Evolutionary conservation across 257 asterid species (phyloP).

Genomic region (Nicotiana benthamiana): DNA sequence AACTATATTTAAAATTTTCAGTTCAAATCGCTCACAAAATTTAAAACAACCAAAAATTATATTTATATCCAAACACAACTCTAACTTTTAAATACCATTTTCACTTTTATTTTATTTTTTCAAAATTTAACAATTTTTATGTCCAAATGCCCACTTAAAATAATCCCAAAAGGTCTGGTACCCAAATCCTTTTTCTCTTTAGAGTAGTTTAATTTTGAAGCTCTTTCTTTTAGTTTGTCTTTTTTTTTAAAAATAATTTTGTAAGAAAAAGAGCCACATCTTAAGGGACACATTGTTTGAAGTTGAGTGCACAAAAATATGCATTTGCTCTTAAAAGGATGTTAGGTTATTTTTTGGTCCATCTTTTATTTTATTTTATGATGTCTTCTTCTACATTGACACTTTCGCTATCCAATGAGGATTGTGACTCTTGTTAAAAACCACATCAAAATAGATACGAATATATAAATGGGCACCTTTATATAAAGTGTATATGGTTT

Average conservation of each 20-base stretch:
- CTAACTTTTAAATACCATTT: too few relatives aligned
- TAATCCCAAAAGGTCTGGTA: not conserved
- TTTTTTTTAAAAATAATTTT: not conserved
- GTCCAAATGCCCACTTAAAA: too few relatives aligned
- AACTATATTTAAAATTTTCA: too few relatives aligned
- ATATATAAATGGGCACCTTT: not conserved
- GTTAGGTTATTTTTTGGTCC: not conserved
- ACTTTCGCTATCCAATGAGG: not conserved
- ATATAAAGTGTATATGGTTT: not conserved
- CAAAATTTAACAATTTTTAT: too few relatives aligned
- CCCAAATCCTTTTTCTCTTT: not conserved
- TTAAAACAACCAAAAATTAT: too few relatives aligned
- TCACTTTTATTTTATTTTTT: too few relatives aligned
- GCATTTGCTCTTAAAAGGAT: not conserved
- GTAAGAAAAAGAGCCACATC: not conserved
- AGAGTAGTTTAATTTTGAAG: not conserved
- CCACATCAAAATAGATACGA: not conserved
- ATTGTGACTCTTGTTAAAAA: not conserved
- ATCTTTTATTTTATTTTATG: not conserved
- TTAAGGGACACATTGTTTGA: not conserved
- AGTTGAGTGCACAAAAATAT: not conserved
- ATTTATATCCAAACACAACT: too few relatives aligned
- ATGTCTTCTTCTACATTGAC: not conserved
- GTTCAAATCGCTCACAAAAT: too few relatives aligned
- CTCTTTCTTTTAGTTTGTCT: not conserved